Evolutionary conservation across 2,329 filamentous ascomycete genomes (phyloP).

Genomic region (Tothia fuscella): DNA sequence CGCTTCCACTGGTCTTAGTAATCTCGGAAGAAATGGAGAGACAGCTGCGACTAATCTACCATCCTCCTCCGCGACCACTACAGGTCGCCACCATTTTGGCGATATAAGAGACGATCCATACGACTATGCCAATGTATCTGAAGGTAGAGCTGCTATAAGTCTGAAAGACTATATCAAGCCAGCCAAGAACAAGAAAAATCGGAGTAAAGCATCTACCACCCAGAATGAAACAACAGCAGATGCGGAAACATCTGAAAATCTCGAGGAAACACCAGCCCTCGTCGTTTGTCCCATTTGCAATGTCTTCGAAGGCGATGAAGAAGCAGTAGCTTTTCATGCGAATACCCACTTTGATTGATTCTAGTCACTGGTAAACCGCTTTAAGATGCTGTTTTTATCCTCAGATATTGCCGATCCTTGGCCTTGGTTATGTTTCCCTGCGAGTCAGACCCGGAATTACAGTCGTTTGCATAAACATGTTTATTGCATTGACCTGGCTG

Average conservation of each 20-base stretch:
- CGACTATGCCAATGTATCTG: neutral
- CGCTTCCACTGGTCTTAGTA: constrained; percentile 7
- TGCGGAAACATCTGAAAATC: too few relatives aligned
- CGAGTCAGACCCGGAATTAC: neutral
- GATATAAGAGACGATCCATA: constrained; percentile 6
- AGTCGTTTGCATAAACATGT: neutral
- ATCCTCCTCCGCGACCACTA: neutral
- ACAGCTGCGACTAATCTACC: neutral
- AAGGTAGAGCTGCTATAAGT: neutral
- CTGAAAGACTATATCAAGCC: constrained; percentile 2
- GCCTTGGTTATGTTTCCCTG: neutral
- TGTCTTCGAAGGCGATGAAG: constrained; percentile 7
- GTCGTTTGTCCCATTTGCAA: constrained; percentile 7
- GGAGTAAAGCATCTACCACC: neutral
- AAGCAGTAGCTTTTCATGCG: constrained; percentile 9
- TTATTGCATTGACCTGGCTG: neutral
- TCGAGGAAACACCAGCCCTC: too few relatives aligned
- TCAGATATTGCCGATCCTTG: neutral
- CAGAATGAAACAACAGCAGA: neutral
- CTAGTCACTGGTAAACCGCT: neutral
- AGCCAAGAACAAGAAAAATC: neutral
- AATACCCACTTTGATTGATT: constrained; percentile 9
- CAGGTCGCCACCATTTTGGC: neutral
- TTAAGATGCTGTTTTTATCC: neutral
- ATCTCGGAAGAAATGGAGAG: constrained; percentile 10